Evolutionary conservation across 2,329 filamentous ascomycete species (phyloP), one percentile per base, ranked within the genome.

Genomic region (Talaromyces sp.): DNA sequence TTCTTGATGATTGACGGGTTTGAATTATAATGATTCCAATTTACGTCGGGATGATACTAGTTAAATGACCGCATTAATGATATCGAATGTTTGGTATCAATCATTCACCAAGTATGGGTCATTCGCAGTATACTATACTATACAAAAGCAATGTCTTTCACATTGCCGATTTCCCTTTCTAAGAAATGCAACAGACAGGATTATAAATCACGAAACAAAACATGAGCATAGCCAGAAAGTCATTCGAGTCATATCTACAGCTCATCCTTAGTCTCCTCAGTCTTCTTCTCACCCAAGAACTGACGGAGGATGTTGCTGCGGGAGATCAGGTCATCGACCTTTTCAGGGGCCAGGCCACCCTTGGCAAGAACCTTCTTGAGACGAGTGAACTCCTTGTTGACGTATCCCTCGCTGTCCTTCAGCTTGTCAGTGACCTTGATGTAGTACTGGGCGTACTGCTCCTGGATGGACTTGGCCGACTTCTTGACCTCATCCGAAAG

Each of bases 371-470:
- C 84, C 67, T 88, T 86, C 68, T 91, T 84, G 63, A 97, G 82
- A 65, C 93, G 85, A 63, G 86, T 83, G 64, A 92, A 81, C 82
- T 97, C 93, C 86, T 96, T 97, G 72, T 85, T 80, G 54, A 87
- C 91, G 72, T 91, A 97, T 57, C 81, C 88, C 63, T 89, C 82
- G 78, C 89, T 95, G 75, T 88, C 82, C 72, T 80, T 82, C 65
- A 94, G 80, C 86, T 97, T 97, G 74, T 90, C 85, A 63, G 94
- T 89, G 58, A 96, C 92, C 74, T 90, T 91, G 74, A 94, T 82
- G 76, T 99, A 97, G 85, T 99, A 99, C 77, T 92, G 84, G 53
- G 91, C 91, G 72, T 93, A 96, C 81, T 90, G 91, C 75, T 88
- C 87, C 78, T 88, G 85, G 57, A 94, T 74, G 56, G 77, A 80